Conservation (phyloP, 192 early-diverging fungal species). For the Dimargaris cristalligena region DNA sequence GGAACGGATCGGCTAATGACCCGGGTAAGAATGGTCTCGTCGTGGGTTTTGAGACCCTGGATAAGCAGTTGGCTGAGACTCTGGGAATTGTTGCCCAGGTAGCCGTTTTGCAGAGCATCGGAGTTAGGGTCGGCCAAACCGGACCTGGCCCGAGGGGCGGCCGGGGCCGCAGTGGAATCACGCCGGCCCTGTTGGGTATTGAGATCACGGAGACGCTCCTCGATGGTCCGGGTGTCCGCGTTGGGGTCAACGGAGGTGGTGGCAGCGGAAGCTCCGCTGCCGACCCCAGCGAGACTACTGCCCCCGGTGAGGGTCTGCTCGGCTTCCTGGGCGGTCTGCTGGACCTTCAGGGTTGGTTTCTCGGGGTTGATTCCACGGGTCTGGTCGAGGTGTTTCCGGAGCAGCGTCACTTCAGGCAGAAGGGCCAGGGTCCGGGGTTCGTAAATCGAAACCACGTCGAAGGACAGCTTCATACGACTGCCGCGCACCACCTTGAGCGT, state of each 20-base stretch:
- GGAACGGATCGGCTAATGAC: not conserved
- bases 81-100: not conserved
- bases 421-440: no score
- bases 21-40: not conserved
- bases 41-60: not conserved
- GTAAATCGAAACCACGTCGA: no score
- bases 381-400: no score
- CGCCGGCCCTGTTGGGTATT: not conserved
- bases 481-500: no score
- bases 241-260: not conserved
- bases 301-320: not conserved
- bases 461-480: no score
- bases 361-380: no score
- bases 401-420: no score
- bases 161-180: not conserved
- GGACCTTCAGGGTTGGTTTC: no score
- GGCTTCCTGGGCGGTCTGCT: not conserved
- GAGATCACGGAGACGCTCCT: not conserved
- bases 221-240: not conserved
- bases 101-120: not conserved
- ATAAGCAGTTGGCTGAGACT: not conserved
- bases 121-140: not conserved
- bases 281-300: not conserved
- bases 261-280: not conserved
- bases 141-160: not conserved